These are phyloP conservation scores for Cymbidium sinense DNA, from an alignment of 106 monocot genomes.

Conservation along the genomic window DNA sequence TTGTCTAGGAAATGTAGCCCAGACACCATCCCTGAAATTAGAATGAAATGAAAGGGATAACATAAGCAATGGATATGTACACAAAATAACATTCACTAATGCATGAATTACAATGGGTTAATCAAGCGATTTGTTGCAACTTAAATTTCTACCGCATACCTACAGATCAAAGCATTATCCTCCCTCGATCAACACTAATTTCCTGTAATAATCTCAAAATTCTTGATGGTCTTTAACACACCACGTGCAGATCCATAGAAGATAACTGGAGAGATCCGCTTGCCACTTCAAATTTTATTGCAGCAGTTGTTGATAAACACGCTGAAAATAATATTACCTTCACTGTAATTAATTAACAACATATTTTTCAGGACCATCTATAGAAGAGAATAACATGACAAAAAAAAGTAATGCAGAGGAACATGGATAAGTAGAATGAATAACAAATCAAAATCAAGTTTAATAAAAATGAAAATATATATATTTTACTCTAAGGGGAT, in stretches of 20 bases:
- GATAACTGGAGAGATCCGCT: slow-evolving; percentile 74
- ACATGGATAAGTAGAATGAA: not conserved
- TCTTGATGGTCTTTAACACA: slow-evolving; percentile 60
- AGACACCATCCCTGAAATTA: slow-evolving; percentile 46
- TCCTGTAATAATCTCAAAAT: slow-evolving; percentile 70
- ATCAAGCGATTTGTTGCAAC: not conserved
- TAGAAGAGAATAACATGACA: not conserved
- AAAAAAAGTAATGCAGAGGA: not conserved
- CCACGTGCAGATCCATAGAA: slow-evolving; percentile 95
- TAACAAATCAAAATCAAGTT: not conserved
- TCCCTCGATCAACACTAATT: slow-evolving; percentile 73
- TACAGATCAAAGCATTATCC: slow-evolving; percentile 50
- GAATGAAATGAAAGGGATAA: not conserved
- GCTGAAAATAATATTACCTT: slow-evolving; percentile 32
- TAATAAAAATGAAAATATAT: not conserved
- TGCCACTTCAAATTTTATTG: slow-evolving; percentile 41
- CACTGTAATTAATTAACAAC: not conserved
- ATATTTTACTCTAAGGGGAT: not conserved
- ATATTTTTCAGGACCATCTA: not conserved
- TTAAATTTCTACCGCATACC: slow-evolving; percentile 28
- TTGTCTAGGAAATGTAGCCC: slow-evolving; percentile 98
- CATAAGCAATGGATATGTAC: not conserved
- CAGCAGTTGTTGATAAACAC: slow-evolving; percentile 32
- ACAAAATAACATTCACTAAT: not conserved
- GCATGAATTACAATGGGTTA: not conserved